Evolutionary conservation across 2,329 filamentous ascomycete genomes (phyloP), one percentile per base, ranked within the genome.

Genomic region (Bipolaris gigantea): DNA sequence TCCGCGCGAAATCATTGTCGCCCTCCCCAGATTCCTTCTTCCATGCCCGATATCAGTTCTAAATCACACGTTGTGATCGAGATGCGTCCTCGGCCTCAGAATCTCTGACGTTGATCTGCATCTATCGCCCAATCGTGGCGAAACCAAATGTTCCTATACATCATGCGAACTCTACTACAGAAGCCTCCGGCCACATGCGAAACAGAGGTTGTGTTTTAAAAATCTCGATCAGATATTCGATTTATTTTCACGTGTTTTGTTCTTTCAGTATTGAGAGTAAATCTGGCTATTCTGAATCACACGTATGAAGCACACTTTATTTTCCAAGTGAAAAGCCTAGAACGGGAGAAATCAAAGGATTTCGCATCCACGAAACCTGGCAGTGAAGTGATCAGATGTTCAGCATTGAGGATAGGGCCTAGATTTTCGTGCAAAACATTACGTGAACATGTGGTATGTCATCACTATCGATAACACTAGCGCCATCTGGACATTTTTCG

Each of bases 401-500:
- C 27, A 30, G 27, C 27, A 30, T 30, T 30, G 27, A 5, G 10
- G 13, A 10, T 30, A n/a, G 10, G 27, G 27, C 27, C 27, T 30
- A 30, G 10, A 30, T 4, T 30, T 30, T 30, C 10, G 10, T 30
- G 10, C 10, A 30, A 2, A 11, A 11, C 5, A 13, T 30, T 10
- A 30, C 10, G 10, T 30, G 27, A 30, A 30, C 13, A 13, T 30
- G 10, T 10, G 27, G 11, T 30, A 30, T 6, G 25, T 27, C 25
- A 38, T 30, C 4, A 4, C 25, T 53, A 48, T 48, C 50, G 50
- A 48, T 53, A 53, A 49, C 23, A 18, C 44, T 53, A 53, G 50
- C 44, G 50, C 6, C 38, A 18, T 23, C 23, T 48, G 32, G 19
- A 15, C 18, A 33, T 34, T 51, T 8, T 40, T 36, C 23, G 32